A percentile compares a stretch with the other conserved stretches of the same genome.
phyloP scores from a whole-genome alignment of 768 basidiomycete species.

The Collybia sordida region DNA sequence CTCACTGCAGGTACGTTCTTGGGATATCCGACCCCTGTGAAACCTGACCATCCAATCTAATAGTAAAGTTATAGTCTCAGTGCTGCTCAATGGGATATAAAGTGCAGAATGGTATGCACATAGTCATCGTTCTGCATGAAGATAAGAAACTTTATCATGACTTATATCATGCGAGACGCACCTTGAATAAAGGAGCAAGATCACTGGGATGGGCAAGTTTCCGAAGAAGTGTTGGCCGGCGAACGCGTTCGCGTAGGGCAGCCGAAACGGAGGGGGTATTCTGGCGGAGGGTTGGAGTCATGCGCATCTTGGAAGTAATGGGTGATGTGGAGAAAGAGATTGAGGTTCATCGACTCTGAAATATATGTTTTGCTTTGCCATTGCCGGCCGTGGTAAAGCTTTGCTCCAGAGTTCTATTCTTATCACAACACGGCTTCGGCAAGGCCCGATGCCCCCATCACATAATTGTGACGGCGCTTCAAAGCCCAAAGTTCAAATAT shows the following conservation, averaged over 20 bases:
- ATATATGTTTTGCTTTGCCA: background rate
- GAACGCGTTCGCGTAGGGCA: conserved; percentile 41
- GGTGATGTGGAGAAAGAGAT: conserved; percentile 1
- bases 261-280: conserved; percentile 28
- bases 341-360: background rate
- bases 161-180: conserved; percentile 8
- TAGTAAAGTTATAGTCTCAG: background rate
- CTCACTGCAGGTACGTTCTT: conserved; percentile 42
- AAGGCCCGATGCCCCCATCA: too few relatives aligned
- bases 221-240: conserved; percentile 34
- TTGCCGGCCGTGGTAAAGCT: too few relatives aligned
- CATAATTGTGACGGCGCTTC: too few relatives aligned
- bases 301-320: conserved; percentile 19
- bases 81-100: background rate
- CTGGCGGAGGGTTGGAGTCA: conserved; percentile 25
- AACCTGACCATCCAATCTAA: conserved; percentile 52
- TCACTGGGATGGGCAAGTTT: conserved; percentile 37
- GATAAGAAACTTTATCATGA: background rate
- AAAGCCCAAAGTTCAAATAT: too few relatives aligned
- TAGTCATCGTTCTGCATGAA: conserved; percentile 43
- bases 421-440: too few relatives aligned
- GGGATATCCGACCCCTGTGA: conserved; percentile 52
- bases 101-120: conserved; percentile 29
- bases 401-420: too few relatives aligned
- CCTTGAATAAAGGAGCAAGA: conserved; percentile 42